These are phyloP conservation scores for Linum trigynum DNA, from an alignment of 345 rosid species.

Conservation along the genomic window DNA sequence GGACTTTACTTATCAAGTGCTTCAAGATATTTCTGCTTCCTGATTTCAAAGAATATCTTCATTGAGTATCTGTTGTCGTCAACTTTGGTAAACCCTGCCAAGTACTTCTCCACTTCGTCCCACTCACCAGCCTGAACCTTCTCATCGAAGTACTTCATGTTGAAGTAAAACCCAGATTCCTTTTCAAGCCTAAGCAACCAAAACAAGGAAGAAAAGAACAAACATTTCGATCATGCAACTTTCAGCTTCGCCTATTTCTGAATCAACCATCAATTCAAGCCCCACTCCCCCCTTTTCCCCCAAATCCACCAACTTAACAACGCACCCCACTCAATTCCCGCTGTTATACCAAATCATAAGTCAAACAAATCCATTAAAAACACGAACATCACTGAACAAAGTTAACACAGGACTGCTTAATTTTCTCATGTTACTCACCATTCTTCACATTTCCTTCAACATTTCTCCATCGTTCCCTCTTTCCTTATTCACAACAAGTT, in stretches of 20 bases:
- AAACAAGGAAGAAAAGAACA: background rate
- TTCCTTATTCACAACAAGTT: background rate
- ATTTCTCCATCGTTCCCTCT: background rate
- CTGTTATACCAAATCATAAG: too few species aligned
- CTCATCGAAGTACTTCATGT: constrained; percentile 64
- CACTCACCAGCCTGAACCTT: constrained; percentile 69
- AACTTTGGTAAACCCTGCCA: constrained; percentile 59
- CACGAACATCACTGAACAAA: too few species aligned
- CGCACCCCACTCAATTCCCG: too few species aligned
- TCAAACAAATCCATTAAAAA: too few species aligned
- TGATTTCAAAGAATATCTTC: constrained; percentile 83
- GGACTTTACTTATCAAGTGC: constrained; percentile 63
- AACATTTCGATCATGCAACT: background rate
- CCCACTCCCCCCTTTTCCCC: background rate
- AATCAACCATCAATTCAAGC: background rate
- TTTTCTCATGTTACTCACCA: too few species aligned
- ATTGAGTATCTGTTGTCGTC: constrained; percentile 66
- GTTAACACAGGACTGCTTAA: too few species aligned
- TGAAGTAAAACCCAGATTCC: constrained; percentile 61
- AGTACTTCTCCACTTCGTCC: constrained; percentile 65
- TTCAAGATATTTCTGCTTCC: constrained; percentile 87
- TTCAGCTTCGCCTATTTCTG: background rate
- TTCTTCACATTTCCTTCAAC: too few species aligned
- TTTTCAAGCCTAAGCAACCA: constrained; percentile 45
- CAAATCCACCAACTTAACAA: too few species aligned